Base-by-base conservation (phyloP, 441 rosid species). In the Cnidoscolus chayamansa region DNA sequence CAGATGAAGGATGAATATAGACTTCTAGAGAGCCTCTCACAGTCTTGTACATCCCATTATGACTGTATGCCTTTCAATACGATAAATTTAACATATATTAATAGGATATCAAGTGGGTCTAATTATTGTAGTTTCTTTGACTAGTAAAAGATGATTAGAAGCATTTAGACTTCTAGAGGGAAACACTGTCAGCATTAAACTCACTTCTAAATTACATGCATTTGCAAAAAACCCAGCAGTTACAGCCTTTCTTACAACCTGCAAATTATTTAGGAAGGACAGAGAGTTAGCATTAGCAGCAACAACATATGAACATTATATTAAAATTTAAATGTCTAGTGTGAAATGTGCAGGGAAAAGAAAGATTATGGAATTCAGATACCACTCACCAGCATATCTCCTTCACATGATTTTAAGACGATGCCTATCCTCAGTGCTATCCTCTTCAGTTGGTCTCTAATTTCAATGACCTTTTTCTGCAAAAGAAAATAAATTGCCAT, bases 1-100 rank as follows among this genome's bases (percentile, higher is more conserved):
- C 93, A 5, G 96, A 94, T 19, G 99, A 94, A 0, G 97, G 98
- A 77, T 94, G 98, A 62, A 92, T 86, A 75, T 87, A 82, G 74
- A 90, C 96, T 86, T 94, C 99, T 83, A 88, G 93, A 73, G 91
- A 88, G 73, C 97, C 90, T 84, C 98, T 84, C n/a, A 90, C 70
- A 4, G 99, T 92, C 87, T 87, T 92, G 86, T 85, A 94, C 86
- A 88, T 85, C 47, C 98, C 98, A 25, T 77, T 76, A 69, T 88
- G 89, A 87, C 92, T 86, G 75, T 71, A 94, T 70, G 92, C 82
- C 98, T 92, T 63, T 70, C 43, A 30, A 50, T 35, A 77, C 31
- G 50, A 72, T 30, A 67, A 69, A 72, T 57, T 70, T 68, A 40
- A 67, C 15, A 49, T 4, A 53, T 30, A 51, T 74, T 9, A 74